Evolutionary conservation across 306 rosid species (phyloP).

Genomic region (Abrus pulchellus): DNA sequence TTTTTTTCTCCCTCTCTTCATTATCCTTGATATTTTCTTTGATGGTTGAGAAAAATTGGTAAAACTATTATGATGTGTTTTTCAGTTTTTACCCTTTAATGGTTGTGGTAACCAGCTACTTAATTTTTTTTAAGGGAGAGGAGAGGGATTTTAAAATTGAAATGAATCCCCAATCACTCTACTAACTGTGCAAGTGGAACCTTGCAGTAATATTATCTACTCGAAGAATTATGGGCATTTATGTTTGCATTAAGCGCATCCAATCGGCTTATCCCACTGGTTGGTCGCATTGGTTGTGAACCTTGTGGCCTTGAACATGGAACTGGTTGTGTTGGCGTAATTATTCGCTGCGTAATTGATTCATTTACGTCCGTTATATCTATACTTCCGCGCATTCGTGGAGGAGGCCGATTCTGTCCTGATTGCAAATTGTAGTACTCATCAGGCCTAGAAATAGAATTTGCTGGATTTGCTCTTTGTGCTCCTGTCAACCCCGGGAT

Average conservation of each 20-base stretch:
- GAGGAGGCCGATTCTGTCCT: constrained; percentile 74
- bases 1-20: too few relatives aligned
- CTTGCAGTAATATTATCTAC: constrained; percentile 25
- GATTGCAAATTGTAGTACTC: constrained; percentile 46
- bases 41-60: too few relatives aligned
- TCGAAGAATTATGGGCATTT: constrained; percentile 49
- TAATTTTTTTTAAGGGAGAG: too few relatives aligned
- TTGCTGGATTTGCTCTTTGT: constrained; percentile 53
- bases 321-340: constrained; percentile 65
- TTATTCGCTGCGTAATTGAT: constrained; percentile 58
- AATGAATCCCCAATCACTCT: neutral
- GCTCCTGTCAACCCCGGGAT: constrained; percentile 52
- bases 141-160: too few relatives aligned
- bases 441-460: constrained; percentile 58
- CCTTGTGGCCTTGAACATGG: constrained; percentile 30
- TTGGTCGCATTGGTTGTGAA: constrained; percentile 43
- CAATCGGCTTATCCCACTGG: constrained; percentile 37
- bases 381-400: constrained; percentile 93
- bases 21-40: too few relatives aligned
- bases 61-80: too few relatives aligned
- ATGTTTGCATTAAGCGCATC: constrained; percentile 48
- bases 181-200: constrained; percentile 18
- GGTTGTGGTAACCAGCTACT: too few relatives aligned
- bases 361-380: constrained; percentile 56
- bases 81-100: too few relatives aligned